phyloP scores from a whole-genome alignment of 108 stramenopile species.

The Bacterosira constricta region DNA sequence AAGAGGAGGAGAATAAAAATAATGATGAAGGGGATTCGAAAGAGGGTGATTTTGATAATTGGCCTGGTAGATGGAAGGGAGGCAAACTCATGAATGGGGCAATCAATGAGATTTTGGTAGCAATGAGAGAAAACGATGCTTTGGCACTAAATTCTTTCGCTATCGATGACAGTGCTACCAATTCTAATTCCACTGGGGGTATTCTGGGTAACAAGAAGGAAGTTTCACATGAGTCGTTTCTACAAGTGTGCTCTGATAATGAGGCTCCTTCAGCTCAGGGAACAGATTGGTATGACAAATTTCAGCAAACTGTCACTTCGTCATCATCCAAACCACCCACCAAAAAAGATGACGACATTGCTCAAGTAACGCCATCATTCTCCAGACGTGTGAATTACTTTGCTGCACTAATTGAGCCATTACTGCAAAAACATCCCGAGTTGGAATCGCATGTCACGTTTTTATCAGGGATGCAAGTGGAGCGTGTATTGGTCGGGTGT shows the following conservation, averaged over 20 bases:
- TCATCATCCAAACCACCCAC: neutral
- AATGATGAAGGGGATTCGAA: neutral
- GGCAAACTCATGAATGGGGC: conserved; percentile 4
- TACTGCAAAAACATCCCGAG: conserved; percentile 52
- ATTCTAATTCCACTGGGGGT: too few relatives aligned
- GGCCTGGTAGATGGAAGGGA: conserved; percentile 65
- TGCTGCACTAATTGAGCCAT: conserved; percentile 56
- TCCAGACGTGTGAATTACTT: conserved; percentile 63
- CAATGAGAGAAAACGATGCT: neutral
- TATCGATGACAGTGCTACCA: too few relatives aligned
- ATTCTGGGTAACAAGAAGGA: too few relatives aligned
- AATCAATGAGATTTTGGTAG: conserved; percentile 4
- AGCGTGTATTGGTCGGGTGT: conserved; percentile 55
- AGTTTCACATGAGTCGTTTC: too few relatives aligned
- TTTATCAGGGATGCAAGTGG: conserved; percentile 50
- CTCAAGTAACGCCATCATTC: too few relatives aligned
- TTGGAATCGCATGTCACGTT: conserved; percentile 45
- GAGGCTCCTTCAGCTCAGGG: too few relatives aligned
- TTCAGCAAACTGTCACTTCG: conserved; percentile 13
- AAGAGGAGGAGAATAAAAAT: neutral
- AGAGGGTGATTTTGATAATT: conserved; percentile 52
- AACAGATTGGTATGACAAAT: neutral
- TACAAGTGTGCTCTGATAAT: too few relatives aligned
- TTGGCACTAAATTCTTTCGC: too few relatives aligned
- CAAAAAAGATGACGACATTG: too few relatives aligned